phyloP scores from a whole-genome alignment of 2,329 filamentous ascomycete species.

The Emmonsia crescens region DNA sequence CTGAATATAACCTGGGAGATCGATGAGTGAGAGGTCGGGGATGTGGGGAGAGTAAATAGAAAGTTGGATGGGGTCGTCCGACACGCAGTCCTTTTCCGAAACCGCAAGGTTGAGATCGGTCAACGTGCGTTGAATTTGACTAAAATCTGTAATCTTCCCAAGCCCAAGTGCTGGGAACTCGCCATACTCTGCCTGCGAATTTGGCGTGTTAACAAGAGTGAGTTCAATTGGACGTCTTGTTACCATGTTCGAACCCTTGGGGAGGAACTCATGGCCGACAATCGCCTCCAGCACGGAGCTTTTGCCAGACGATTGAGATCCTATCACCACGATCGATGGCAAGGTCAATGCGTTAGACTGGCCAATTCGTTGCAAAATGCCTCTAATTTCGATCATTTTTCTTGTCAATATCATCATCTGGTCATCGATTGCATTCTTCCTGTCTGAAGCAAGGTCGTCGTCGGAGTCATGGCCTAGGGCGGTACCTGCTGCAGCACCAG shows the following conservation, averaged over 20 bases:
- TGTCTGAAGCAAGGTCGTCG: slow-evolving; percentile 42
- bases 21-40: slow-evolving; percentile 88
- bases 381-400: slow-evolving; percentile 99
- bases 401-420: slow-evolving; percentile 99
- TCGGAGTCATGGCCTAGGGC: slow-evolving; percentile 65
- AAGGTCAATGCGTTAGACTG: slow-evolving; percentile 81
- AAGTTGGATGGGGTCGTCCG: slow-evolving; percentile 91
- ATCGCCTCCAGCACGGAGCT: slow-evolving; percentile 95
- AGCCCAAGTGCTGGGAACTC: slow-evolving; percentile 90
- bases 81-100: slow-evolving; percentile 81
- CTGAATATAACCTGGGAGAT: slow-evolving; percentile 95
- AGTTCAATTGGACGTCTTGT: slow-evolving; percentile 91
- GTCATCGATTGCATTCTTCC: slow-evolving; percentile 71
- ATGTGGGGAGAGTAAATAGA: slow-evolving; percentile 93
- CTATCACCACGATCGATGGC: slow-evolving; percentile 97
- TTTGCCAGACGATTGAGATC: slow-evolving; percentile 95
- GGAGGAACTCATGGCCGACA: slow-evolving; percentile 93
- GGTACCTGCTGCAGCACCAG: slow-evolving; percentile 58
- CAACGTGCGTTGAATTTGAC: slow-evolving; percentile 73
- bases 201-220: slow-evolving; percentile 88
- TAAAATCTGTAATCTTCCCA: slow-evolving; percentile 83
- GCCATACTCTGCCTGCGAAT: slow-evolving; percentile 77
- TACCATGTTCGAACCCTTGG: slow-evolving; percentile 98
- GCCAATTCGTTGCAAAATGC: slow-evolving; percentile 79
- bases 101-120: slow-evolving; percentile 93